Percentiles rank a stretch among this genome's conserved stretches.
phyloP scores from a whole-genome alignment of 352 stramenopile species.

The Pythium sp. region DNA sequence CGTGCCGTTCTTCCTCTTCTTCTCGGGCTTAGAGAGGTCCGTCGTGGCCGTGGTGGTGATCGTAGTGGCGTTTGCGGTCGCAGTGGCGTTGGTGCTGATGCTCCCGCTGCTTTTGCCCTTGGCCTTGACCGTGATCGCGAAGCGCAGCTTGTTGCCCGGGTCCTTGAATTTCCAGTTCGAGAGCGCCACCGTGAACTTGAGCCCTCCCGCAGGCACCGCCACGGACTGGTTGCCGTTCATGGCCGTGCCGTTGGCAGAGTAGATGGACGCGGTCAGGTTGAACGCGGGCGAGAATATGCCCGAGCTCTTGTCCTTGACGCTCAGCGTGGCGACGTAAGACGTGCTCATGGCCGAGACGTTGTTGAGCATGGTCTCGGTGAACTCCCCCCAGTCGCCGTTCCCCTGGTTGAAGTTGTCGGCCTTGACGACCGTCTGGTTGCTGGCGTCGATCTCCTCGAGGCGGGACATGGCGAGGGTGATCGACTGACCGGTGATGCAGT shows the following conservation, averaged over 20 bases:
- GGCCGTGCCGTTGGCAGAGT: slow-evolving; percentile 23
- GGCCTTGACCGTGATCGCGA: slow-evolving; percentile 32
- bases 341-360: neutral
- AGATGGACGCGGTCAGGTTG: slow-evolving; percentile 40
- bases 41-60: neutral
- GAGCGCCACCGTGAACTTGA: slow-evolving; percentile 47
- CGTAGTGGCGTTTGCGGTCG: too few species aligned
- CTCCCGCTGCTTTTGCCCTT: slow-evolving; percentile 19
- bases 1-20: slow-evolving; percentile 20
- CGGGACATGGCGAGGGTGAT: neutral
- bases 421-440: too few species aligned
- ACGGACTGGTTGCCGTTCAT: slow-evolving; percentile 32
- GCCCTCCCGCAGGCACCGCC: slow-evolving; percentile 28
- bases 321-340: neutral
- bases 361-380: neutral
- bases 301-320: neutral
- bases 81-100: too few species aligned
- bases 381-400: neutral
- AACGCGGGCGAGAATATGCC: slow-evolving; percentile 12
- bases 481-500: neutral
- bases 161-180: slow-evolving; percentile 27
- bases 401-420: too few species aligned
- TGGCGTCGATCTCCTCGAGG: neutral
- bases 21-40: neutral
- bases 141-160: slow-evolving; percentile 22